phyloP scores from a whole-genome alignment of 2,329 filamentous ascomycete genomes.

The Colletotrichum liriopes region DNA sequence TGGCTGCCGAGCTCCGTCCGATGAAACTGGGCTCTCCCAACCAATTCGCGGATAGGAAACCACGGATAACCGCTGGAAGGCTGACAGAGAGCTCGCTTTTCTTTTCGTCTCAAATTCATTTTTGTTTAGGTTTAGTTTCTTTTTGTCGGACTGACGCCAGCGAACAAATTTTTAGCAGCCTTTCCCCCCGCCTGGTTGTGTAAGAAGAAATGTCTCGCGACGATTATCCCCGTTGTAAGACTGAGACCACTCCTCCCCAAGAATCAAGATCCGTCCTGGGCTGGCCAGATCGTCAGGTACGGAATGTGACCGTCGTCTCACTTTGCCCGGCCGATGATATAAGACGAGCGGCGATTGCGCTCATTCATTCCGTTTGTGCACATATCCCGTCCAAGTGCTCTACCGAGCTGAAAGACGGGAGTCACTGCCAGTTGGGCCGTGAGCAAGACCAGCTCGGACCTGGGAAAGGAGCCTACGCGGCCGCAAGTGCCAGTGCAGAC shows the following conservation, averaged over 20 bases:
- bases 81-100: constrained; percentile 25
- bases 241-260: constrained; percentile 30
- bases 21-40: constrained; percentile 33
- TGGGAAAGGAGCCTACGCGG: neutral
- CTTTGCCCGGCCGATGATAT: constrained; percentile 33
- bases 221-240: constrained; percentile 35
- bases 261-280: constrained; percentile 12
- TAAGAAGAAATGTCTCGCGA: constrained; percentile 35
- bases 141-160: constrained; percentile 6
- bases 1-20: constrained; percentile 20
- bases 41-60: constrained; percentile 10
- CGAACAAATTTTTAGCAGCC: constrained; percentile 10
- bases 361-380: constrained; percentile 22
- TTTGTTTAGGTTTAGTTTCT: neutral
- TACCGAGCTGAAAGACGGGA: neutral
- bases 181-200: neutral
- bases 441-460: constrained; percentile 8
- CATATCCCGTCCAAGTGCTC: constrained; percentile 25
- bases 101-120: constrained; percentile 12
- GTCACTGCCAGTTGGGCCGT: neutral
- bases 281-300: constrained; percentile 43
- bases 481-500: constrained; percentile 3
- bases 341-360: constrained; percentile 28
- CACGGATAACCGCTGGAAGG: constrained; percentile 37
- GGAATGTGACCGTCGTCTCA: constrained; percentile 39